Evolutionary conservation across 2,329 filamentous ascomycete genomes (phyloP).

Genomic region (Cytospora schulzeri): DNA sequence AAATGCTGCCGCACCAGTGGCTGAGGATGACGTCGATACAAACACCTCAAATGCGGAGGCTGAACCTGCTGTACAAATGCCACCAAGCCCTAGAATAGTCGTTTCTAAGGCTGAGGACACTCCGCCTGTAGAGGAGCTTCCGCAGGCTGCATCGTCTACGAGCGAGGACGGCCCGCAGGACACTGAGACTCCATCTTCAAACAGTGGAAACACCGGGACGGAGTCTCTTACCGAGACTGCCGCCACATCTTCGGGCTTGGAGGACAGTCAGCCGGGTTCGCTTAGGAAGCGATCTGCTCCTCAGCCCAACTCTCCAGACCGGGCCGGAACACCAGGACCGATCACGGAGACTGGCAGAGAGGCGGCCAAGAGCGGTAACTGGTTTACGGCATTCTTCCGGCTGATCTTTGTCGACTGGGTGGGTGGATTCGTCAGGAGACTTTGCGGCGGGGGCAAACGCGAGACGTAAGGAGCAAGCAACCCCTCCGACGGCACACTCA

Average conservation of each 20-base stretch:
- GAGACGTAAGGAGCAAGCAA: constrained; percentile 27
- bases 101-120: constrained; percentile 16
- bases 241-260: constrained; percentile 20
- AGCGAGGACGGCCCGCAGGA: constrained; percentile 6
- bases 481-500: constrained; percentile 20
- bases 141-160: not conserved
- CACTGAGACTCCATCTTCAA: not conserved
- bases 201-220: not conserved
- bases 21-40: constrained; percentile 1
- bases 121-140: constrained; percentile 9
- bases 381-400: constrained; percentile 29
- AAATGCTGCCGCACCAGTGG: constrained; percentile 11
- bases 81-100: constrained; percentile 20
- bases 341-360: constrained; percentile 23
- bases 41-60: not conserved
- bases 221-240: constrained; percentile 6
- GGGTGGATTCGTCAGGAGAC: constrained; percentile 25
- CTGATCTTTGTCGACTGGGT: constrained; percentile 29
- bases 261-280: constrained; percentile 18
- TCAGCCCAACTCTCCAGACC: constrained; percentile 14
- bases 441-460: constrained; percentile 25
- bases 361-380: constrained; percentile 28
- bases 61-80: not conserved
- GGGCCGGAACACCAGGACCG: constrained; percentile 19
- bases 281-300: constrained; percentile 24